phyloP scores from a whole-genome alignment of 768 basidiomycete genomes.

The Podaxis sp. region DNA sequence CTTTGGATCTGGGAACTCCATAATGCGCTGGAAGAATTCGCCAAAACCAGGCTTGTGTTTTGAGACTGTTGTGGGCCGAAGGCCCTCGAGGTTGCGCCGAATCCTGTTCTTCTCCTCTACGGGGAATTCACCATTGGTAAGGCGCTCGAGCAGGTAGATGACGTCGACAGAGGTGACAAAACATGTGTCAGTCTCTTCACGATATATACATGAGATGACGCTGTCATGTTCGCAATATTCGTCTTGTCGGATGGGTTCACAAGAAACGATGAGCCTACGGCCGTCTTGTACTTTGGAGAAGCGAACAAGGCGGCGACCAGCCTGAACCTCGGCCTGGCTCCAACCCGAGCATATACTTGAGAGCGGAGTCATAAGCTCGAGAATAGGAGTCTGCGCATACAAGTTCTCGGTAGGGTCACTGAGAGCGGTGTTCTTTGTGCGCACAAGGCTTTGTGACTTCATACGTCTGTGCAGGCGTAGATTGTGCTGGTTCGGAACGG shows the following conservation, averaged over 20 bases:
- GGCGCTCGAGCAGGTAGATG: conserved; percentile 84
- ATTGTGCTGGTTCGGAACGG: conserved; percentile 32
- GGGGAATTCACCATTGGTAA: conserved; percentile 74
- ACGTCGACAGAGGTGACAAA: conserved; percentile 96
- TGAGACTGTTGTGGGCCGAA: conserved; percentile 85
- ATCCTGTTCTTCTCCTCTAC: conserved; percentile 98
- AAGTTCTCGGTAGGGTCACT: conserved; percentile 38
- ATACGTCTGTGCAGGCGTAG: conserved; percentile 41
- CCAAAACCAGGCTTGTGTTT: conserved; percentile 81
- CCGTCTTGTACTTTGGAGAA: conserved; percentile 81
- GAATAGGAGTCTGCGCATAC: conserved; percentile 51
- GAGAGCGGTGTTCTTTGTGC: conserved; percentile 34
- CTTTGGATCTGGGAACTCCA: conserved; percentile 93
- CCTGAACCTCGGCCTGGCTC: conserved; percentile 61
- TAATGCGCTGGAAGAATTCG: conserved; percentile 92
- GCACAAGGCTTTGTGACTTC: conserved; percentile 41
- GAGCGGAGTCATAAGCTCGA: conserved; percentile 60
- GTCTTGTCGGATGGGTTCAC: conserved; percentile 69
- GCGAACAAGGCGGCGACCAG: conserved; percentile 81
- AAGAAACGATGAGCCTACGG: conserved; percentile 72
- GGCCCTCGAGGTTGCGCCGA: conserved; percentile 89
- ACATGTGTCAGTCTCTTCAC: conserved; percentile 70
- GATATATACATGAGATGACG: conserved; percentile 94
- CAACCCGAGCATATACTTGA: conserved; percentile 55
- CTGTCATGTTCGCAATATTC: conserved; percentile 73